Evolutionary conservation across 2,329 filamentous ascomycete species (phyloP).

Genomic region (Cyphellophora europaea): DNA sequence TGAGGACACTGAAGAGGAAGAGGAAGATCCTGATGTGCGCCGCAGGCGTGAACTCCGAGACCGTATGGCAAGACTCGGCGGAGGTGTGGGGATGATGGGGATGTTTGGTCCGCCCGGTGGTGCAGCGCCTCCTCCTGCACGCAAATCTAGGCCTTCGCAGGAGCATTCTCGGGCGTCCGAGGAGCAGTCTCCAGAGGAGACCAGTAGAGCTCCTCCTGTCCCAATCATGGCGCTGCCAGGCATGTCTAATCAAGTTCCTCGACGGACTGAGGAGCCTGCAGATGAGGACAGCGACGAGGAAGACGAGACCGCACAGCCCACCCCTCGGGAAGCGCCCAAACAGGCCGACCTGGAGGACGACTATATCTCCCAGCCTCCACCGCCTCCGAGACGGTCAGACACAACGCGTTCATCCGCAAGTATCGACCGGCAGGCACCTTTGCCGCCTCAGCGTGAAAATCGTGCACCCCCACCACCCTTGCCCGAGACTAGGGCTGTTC

Average conservation of each 20-base stretch:
- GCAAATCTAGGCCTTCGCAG: conserved; percentile 39
- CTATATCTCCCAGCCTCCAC: conserved; percentile 13
- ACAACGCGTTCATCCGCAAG: not conserved
- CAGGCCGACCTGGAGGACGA: conserved; percentile 14
- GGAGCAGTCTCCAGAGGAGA: conserved; percentile 18
- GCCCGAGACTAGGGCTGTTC: conserved; percentile 29
- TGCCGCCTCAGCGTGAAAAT: conserved; percentile 19
- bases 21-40: conserved; percentile 76
- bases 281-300: conserved; percentile 24
- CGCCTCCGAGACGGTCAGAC: conserved; percentile 18
- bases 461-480: conserved; percentile 35
- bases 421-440: not conserved
- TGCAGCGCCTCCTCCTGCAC: conserved; percentile 42
- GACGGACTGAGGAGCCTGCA: conserved; percentile 43
- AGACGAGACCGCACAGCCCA: conserved; percentile 13
- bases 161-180: conserved; percentile 27
- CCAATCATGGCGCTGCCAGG: conserved; percentile 60
- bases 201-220: conserved; percentile 31
- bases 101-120: conserved; percentile 73
- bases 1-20: conserved; percentile 70
- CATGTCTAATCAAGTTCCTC: conserved; percentile 47
- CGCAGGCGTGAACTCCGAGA: conserved; percentile 82
- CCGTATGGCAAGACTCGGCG: conserved; percentile 97
- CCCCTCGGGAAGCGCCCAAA: conserved; percentile 10
- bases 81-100: conserved; percentile 91